phyloP scores from a whole-genome alignment of 495 filamentous ascomycete species.

The Neurospora sp. region DNA sequence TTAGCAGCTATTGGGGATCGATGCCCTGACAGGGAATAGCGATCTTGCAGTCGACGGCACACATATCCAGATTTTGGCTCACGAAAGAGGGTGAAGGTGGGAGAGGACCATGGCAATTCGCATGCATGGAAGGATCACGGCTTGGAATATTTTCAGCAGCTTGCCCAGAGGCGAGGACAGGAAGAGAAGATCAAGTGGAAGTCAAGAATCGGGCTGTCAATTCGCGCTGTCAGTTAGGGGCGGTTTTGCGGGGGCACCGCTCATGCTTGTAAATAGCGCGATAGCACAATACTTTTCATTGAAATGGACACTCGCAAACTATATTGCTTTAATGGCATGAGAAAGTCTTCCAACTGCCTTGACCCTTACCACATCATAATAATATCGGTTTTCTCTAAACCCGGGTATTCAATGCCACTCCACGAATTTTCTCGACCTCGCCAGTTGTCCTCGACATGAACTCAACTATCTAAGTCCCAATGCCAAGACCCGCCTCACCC shows the following conservation, averaged over 20 bases:
- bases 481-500: no score
- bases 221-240: background rate
- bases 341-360: no score
- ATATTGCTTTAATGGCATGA: no score
- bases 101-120: background rate
- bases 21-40: background rate
- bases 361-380: no score
- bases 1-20: background rate
- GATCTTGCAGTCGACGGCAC: background rate
- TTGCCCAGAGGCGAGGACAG: background rate
- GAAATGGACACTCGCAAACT: background rate
- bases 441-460: background rate
- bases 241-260: background rate
- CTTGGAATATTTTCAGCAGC: background rate
- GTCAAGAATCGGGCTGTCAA: background rate
- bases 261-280: background rate
- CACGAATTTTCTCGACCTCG: background rate
- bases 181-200: background rate
- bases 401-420: no score
- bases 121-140: background rate
- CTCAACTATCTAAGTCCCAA: no score
- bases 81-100: background rate
- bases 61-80: background rate
- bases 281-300: background rate
- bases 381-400: accelerated